Evolutionary conservation across 2,329 filamentous ascomycete genomes (phyloP).

Genomic region (Penicillium olsonii): DNA sequence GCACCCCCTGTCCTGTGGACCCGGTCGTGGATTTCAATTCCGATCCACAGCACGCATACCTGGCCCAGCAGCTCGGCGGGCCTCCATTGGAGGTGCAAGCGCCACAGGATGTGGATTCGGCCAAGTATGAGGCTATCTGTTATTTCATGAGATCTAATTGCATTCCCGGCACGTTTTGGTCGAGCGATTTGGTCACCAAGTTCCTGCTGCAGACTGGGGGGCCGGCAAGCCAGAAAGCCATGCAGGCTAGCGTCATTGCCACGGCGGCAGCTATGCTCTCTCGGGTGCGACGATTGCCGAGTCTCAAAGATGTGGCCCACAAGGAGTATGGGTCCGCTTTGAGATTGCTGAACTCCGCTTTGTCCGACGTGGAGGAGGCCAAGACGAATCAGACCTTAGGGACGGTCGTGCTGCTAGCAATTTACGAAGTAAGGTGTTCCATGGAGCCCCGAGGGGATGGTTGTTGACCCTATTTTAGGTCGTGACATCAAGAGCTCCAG

Average conservation of each 20-base stretch:
- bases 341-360: slow-evolving; percentile 41
- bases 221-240: slow-evolving; percentile 31
- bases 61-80: slow-evolving; percentile 16
- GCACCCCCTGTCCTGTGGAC: slow-evolving; percentile 8
- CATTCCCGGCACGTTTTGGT: slow-evolving; percentile 31
- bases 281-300: slow-evolving; percentile 53
- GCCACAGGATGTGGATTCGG: slow-evolving; percentile 20
- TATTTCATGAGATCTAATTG: slow-evolving; percentile 41
- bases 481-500: slow-evolving; percentile 44
- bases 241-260: slow-evolving; percentile 55
- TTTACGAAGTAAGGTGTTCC: slow-evolving; percentile 58
- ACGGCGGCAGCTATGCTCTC: slow-evolving; percentile 61
- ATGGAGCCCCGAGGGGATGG: background rate
- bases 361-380: slow-evolving; percentile 37
- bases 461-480: slow-evolving; percentile 26
- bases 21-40: slow-evolving; percentile 23
- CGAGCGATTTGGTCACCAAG: slow-evolving; percentile 25
- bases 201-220: slow-evolving; percentile 21
- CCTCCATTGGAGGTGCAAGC: slow-evolving; percentile 27
- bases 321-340: slow-evolving; percentile 59
- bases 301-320: slow-evolving; percentile 51
- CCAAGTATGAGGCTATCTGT: slow-evolving; percentile 35
- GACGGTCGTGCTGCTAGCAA: slow-evolving; percentile 59
- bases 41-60: slow-evolving; percentile 17
- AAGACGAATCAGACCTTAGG: slow-evolving; percentile 50